Evolutionary conservation across 192 early-diverging fungal species (phyloP).

Genomic region (Gonapodya sp.): DNA sequence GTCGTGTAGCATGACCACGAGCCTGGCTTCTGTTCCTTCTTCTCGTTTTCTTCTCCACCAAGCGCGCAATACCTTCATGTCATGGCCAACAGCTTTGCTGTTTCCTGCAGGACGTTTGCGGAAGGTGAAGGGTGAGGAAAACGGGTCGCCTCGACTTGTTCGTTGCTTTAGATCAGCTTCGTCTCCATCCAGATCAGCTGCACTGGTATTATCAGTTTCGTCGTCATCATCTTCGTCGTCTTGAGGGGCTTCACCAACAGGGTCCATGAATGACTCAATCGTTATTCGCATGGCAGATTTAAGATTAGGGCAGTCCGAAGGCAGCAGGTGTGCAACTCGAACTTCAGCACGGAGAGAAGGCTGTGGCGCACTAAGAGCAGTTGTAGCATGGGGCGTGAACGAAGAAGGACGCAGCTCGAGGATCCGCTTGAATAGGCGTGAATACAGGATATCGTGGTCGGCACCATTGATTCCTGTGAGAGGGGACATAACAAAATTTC

Average conservation of each 20-base stretch:
- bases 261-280: background rate
- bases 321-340: background rate
- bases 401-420: background rate
- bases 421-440: background rate
- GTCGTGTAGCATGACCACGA: background rate
- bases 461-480: background rate
- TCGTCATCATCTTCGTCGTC: background rate
- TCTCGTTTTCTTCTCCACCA: background rate
- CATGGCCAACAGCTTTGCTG: background rate
- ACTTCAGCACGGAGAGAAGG: background rate
- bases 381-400: background rate
- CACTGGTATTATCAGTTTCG: background rate
- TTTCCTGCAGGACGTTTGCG: background rate
- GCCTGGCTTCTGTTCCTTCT: background rate
- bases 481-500: too few relatives aligned
- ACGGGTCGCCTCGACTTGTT: too few relatives aligned
- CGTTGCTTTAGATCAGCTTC: too few relatives aligned
- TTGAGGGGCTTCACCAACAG: background rate
- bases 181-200: too few relatives aligned
- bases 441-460: background rate
- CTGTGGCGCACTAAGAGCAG: background rate
- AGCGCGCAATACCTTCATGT: background rate
- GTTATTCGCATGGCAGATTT: background rate
- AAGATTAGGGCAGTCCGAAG: background rate
- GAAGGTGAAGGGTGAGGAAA: background rate